Conservation (phyloP, 371 early-diverging fungal genomes). For the Lichtheimia hyalospora region DNA sequence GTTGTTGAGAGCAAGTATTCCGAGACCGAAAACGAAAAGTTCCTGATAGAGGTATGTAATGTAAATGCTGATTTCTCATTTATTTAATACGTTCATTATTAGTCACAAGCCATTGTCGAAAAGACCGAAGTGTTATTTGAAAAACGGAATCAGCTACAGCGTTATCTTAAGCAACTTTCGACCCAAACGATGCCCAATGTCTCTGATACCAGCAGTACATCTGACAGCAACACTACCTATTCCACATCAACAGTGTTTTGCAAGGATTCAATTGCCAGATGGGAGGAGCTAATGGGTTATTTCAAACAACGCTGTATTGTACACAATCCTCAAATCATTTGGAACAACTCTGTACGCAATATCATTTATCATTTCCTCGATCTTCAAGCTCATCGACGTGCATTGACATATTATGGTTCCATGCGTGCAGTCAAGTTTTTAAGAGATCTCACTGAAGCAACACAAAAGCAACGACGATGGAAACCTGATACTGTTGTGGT, state of each 20-base stretch:
- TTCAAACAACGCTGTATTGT: constrained; percentile 51
- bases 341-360: constrained; percentile 55
- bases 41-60: constrained; percentile 30
- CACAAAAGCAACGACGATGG: constrained; percentile 23
- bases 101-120: constrained; percentile 43
- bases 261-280: constrained; percentile 28
- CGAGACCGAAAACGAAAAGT: constrained; percentile 13
- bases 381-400: constrained; percentile 44
- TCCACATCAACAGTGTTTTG: constrained; percentile 35
- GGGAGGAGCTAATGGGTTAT: constrained; percentile 48
- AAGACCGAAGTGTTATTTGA: constrained; percentile 46
- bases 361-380: constrained; percentile 48
- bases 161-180: constrained; percentile 32
- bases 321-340: constrained; percentile 53
- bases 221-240: constrained; percentile 11
- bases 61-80: background rate
- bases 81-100: background rate
- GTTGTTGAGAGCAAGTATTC: constrained; percentile 34
- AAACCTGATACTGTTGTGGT: constrained; percentile 18
- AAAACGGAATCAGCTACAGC: constrained; percentile 42
- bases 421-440: constrained; percentile 50
- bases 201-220: background rate
- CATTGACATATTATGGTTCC: constrained; percentile 48
- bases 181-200: constrained; percentile 26
- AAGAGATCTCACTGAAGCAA: constrained; percentile 40